Percentiles rank a stretch among this genome's conserved stretches.
These are phyloP conservation scores for Aspergillus cejpii DNA, from an alignment of 2,329 filamentous ascomycete genomes.

Conservation along the genomic window DNA sequence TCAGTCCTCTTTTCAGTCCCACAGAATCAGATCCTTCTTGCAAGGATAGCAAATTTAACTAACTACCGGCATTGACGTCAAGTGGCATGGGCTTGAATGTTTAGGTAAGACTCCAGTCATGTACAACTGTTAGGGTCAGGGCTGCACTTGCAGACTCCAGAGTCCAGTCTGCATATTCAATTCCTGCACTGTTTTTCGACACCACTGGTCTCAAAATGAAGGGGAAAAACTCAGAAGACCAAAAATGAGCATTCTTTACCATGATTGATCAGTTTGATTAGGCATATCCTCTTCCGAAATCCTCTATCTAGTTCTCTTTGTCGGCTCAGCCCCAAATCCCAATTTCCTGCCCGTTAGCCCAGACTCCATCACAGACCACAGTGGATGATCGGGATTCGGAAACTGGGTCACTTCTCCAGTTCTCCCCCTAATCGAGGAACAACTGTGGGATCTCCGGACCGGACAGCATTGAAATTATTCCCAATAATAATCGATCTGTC, in stretches of 20 bases:
- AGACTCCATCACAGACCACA: constrained; percentile 8
- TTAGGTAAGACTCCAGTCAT: background rate
- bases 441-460: constrained; percentile 16
- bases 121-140: constrained; percentile 5
- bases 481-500: background rate
- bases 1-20: no score
- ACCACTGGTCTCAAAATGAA: no score
- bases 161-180: no score
- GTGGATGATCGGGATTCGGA: constrained; percentile 8
- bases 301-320: no score
- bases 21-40: no score
- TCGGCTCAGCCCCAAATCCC: background rate
- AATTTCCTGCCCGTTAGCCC: constrained; percentile 2
- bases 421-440: constrained; percentile 14
- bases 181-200: no score
- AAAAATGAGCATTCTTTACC: background rate
- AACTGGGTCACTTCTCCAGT: constrained; percentile 12
- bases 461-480: constrained; percentile 2
- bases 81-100: constrained; percentile 6
- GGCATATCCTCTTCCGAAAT: no score
- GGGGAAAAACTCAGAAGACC: no score
- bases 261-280: background rate
- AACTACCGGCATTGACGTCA: constrained; percentile 9
- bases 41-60: background rate
- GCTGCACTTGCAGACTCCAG: constrained; percentile 5